Evolutionary conservation across 2,329 filamentous ascomycete species (phyloP), one percentile per base, ranked within the genome.

Genomic region (Penicillium crustosum): DNA sequence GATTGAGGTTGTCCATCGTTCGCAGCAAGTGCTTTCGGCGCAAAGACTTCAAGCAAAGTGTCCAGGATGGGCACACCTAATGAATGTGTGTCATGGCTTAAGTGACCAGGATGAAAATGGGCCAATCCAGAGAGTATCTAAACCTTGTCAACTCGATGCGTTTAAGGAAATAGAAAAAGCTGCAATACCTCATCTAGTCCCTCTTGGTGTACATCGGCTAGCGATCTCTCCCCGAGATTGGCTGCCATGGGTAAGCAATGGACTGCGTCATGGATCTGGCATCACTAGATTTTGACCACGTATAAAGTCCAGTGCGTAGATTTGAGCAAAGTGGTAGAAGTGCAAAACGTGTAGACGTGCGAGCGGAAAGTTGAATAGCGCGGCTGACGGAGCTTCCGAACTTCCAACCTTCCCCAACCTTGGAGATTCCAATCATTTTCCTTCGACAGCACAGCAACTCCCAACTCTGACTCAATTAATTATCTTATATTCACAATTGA

Each of bases 141-240:
- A 29, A 27, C 15, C 21, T 25, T 31, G 31, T 45, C 42, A 52
- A 38, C 12, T 36, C 15, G 13, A 21, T 6, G 29, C n/a, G 38
- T 39, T 23, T 8, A 48, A 23, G 19, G 17, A 6, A n/a, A 33
- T 19, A 44, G 17, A 31, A 53, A 50, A 33, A 49, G 31, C 12
- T 8, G 12, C 43, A 63, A 44, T 65, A 85, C 83, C 76, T 84
- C 77, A 61, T 81, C 76, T 55, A 84, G 69, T 51, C 73, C 70
- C 63, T 80, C 75, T 64, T 81, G 78, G 58, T 79, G 74, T 53
- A 83, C 76, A 64, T 82, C 80, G 47, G 68, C 73, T 56, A 87
- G 73, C 69, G 86, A 73, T 66, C 74, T 80, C 68, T 77, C 79
- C 44, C 85, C 85, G 61, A 85, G 75, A 55, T 61, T 68, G 45